These are phyloP conservation scores for Aureobasidium uvarum DNA, from an alignment of 2,329 filamentous ascomycete species.

Conservation along the genomic window DNA sequence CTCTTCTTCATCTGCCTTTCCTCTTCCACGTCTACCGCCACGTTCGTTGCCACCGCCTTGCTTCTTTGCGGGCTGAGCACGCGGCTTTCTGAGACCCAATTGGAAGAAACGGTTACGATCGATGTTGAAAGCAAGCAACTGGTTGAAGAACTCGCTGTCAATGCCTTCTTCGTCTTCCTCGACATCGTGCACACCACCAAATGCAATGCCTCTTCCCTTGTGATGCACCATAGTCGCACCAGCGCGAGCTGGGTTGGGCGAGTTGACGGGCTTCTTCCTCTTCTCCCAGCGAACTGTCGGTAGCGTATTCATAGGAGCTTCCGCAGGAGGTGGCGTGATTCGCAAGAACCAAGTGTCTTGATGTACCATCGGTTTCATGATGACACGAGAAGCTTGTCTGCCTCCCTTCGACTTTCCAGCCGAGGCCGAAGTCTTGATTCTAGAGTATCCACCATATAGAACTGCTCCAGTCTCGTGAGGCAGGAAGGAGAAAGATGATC, in stretches of 20 bases:
- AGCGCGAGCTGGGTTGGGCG: conserved; percentile 77
- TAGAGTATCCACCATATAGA: conserved; percentile 88
- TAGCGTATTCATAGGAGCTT: conserved; percentile 62
- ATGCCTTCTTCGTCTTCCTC: conserved; percentile 67
- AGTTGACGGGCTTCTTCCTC: conserved; percentile 86
- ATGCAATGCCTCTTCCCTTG: conserved; percentile 86
- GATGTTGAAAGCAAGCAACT: conserved; percentile 88
- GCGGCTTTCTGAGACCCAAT: conserved; percentile 70
- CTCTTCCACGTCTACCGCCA: conserved; percentile 66
- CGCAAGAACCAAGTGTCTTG: conserved; percentile 94
- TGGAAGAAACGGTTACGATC: conserved; percentile 95
- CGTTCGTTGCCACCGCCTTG: conserved; percentile 55
- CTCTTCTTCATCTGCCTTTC: conserved; percentile 88
- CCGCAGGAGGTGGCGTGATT: conserved; percentile 68
- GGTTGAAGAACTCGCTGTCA: conserved; percentile 96
- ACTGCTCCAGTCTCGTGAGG: conserved; percentile 89
- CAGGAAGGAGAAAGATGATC: conserved; percentile 87
- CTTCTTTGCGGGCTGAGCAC: conserved; percentile 63
- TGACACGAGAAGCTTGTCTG: conserved; percentile 63
- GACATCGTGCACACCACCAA: conserved; percentile 77
- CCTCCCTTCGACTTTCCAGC: conserved; percentile 62
- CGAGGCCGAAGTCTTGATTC: conserved; percentile 69
- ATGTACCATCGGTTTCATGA: conserved; percentile 83
- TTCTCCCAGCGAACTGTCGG: conserved; percentile 87
- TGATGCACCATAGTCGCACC: conserved; percentile 94